Evolutionary conservation across 202 grass and related monocot species (phyloP).

Genomic region (Digitaria exilis): DNA sequence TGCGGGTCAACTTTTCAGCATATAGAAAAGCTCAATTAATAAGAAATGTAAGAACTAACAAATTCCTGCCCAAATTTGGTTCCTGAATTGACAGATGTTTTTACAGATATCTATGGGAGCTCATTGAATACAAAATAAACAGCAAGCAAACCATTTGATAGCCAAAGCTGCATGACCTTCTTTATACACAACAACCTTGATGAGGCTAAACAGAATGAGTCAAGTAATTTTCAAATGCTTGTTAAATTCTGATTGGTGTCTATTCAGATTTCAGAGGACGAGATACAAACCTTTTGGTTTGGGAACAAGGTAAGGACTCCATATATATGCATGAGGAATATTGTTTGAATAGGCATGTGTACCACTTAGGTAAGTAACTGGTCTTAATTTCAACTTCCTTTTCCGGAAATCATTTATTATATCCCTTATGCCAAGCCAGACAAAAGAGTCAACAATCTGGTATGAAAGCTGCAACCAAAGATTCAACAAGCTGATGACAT

Average conservation of each 20-base stretch:
- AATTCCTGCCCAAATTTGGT: background rate
- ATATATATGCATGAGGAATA: constrained; percentile 84
- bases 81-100: background rate
- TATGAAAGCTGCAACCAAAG: constrained; percentile 75
- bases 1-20: background rate
- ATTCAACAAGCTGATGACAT: background rate
- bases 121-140: background rate
- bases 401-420: constrained; percentile 88
- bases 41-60: background rate
- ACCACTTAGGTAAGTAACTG: constrained; percentile 81
- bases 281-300: constrained; percentile 69
- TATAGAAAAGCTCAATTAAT: background rate
- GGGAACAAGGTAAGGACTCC: constrained; percentile 86
- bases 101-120: background rate
- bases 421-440: constrained; percentile 88
- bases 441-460: constrained; percentile 87
- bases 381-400: constrained; percentile 67
- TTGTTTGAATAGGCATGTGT: constrained; percentile 65
- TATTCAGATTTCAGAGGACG: background rate
- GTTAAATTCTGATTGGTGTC: background rate
- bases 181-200: constrained; percentile 10
- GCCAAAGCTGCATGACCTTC: background rate
- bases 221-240: background rate
- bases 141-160: background rate
- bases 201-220: background rate